Base-by-base conservation (phyloP, 1,284 basidiomycete species). In the Neolentinus lepideus region DNA sequence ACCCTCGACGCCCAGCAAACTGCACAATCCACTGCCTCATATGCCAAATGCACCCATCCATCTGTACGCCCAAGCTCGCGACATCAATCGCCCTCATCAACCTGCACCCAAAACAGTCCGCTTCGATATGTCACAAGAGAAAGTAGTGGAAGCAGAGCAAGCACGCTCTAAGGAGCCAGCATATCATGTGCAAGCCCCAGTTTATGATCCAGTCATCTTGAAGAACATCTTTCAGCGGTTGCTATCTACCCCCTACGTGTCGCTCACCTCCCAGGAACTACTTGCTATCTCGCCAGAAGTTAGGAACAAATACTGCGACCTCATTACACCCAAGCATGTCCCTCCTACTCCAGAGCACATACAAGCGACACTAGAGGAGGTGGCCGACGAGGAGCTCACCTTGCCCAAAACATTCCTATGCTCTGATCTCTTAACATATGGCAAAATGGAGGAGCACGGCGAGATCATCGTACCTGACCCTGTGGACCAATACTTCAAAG, bases 41-140 rank as follows among this genome's bases (percentile, higher is more conserved):
- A 71, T 54, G 64, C 65, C 6, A 60, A 67, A 8, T 61, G 65
- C 1, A 61, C 59, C 55, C 52, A 50, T 33, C 48, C 51, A 38
- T 58, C 58, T 50, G 55, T 50, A 21, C 56, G 57, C 31, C 33
- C 19, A 35, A 31, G 29, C 29, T 6, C 29, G 29, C 29, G 29
- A 43, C 38, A 21, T 43, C 38, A 43, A 43, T 21, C 12, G 38
- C 8, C 38, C 38, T 4, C 12, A 16, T 6, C 38, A 6, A 3
- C 8, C 38, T n/a, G 19, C 19, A n/a, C 38, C 38, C n/a, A 16
- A 43, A 21, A 43, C 16, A 16, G 38, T 43, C 8, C 16, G 19
- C 8, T n/a, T n/a, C 12, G 38, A 21, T 16, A n/a, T 16, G 6
- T 10, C 43, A 16, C n/a, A 56, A 56, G 1, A 31, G 29, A 31